These are phyloP conservation scores for Ophiostoma sp. DNA, from an alignment of 2,329 filamentous ascomycete genomes.

Conservation along the genomic window DNA sequence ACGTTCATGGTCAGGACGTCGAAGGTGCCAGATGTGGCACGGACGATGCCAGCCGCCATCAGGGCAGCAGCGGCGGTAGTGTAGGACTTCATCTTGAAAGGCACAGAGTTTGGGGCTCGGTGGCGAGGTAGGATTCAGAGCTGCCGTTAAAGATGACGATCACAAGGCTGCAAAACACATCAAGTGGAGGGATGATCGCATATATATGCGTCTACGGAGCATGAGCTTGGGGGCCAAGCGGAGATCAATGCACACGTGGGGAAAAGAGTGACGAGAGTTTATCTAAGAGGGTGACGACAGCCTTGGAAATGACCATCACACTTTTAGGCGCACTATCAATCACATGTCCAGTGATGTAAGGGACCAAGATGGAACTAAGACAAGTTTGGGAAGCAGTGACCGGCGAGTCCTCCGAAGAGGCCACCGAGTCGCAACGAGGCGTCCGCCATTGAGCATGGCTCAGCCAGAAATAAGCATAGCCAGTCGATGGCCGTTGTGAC, in stretches of 20 bases:
- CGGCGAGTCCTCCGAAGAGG: not conserved
- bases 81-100: constrained; percentile 5
- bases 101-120: not conserved
- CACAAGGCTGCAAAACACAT: not conserved
- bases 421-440: not conserved
- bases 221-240: not conserved
- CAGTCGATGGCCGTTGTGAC: not conserved
- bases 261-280: not conserved
- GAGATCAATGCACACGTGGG: not conserved
- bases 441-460: not conserved
- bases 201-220: not conserved
- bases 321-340: not conserved
- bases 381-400: not conserved
- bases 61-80: not conserved
- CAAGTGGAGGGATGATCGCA: not conserved
- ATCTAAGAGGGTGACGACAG: not conserved
- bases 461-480: not conserved
- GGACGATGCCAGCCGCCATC: not conserved
- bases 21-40: constrained; percentile 34
- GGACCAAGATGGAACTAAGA: not conserved
- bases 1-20: constrained; percentile 54
- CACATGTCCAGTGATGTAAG: not conserved
- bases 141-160: not conserved
- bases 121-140: not conserved
- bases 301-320: not conserved